phyloP scores from a whole-genome alignment of 768 basidiomycete genomes.

The Ramaria sp. region DNA sequence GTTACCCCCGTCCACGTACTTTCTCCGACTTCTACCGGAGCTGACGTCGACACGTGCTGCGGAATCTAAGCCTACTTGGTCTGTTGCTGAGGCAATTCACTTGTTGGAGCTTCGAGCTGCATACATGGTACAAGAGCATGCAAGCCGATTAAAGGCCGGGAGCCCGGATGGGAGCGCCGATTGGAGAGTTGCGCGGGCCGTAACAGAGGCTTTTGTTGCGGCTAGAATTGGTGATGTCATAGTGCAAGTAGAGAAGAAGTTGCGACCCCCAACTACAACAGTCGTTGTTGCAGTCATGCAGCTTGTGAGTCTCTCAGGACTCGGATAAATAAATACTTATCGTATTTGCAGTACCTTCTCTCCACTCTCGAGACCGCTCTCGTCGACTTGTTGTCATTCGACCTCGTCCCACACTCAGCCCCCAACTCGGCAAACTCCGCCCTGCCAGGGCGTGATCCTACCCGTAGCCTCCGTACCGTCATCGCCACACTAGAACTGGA shows the following conservation, averaged over 20 bases:
- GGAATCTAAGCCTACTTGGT: slow-evolving; percentile 21
- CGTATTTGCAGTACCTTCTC: slow-evolving; percentile 41
- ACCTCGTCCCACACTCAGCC: slow-evolving; percentile 23
- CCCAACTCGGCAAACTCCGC: not conserved
- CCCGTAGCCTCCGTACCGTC: slow-evolving; percentile 36
- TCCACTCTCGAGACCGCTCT: slow-evolving; percentile 44
- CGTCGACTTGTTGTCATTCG: slow-evolving; percentile 48
- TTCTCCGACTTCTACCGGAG: slow-evolving; percentile 41
- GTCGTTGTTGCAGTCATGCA: slow-evolving; percentile 18
- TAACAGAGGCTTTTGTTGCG: slow-evolving; percentile 62
- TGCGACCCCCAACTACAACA: slow-evolving; percentile 14
- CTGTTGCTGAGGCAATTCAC: slow-evolving; percentile 28
- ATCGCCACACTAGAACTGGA: slow-evolving; percentile 38
- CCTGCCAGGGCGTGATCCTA: slow-evolving; percentile 25
- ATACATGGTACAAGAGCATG: slow-evolving; percentile 36
- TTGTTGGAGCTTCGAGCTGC: slow-evolving; percentile 62
- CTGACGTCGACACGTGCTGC: not conserved
- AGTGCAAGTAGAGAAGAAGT: slow-evolving; percentile 17
- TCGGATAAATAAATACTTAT: not conserved
- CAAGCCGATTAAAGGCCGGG: slow-evolving; percentile 18
- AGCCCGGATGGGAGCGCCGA: slow-evolving; percentile 45
- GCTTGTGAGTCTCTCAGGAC: slow-evolving; percentile 15
- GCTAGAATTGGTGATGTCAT: slow-evolving; percentile 41
- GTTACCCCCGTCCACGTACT: slow-evolving; percentile 39
- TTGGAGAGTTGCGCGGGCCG: slow-evolving; percentile 48